These are phyloP conservation scores for Diaporthe vexans DNA, from an alignment of 2,329 filamentous ascomycete species.

Conservation along the genomic window DNA sequence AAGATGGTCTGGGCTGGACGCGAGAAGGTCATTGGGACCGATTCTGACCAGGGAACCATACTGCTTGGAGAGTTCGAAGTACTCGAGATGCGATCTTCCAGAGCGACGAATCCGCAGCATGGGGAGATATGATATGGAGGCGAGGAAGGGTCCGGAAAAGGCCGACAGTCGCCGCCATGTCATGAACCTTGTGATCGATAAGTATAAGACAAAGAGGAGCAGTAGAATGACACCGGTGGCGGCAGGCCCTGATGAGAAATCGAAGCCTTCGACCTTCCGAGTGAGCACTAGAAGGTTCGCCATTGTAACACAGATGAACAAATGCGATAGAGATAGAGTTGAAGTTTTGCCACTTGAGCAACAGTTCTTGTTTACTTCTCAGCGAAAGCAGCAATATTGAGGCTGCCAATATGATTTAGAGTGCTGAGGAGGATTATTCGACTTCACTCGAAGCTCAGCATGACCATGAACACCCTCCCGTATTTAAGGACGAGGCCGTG, in stretches of 20 bases:
- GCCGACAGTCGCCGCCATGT: conserved; percentile 37
- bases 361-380: conserved; percentile 13
- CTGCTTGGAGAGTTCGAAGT: conserved; percentile 30
- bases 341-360: not conserved
- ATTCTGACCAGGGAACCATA: conserved; percentile 38
- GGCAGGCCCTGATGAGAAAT: conserved; percentile 3
- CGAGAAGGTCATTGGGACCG: conserved; percentile 37
- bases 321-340: not conserved
- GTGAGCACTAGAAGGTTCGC: conserved; percentile 27
- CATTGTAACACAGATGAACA: conserved; percentile 4
- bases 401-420: conserved; percentile 11
- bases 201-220: conserved; percentile 12
- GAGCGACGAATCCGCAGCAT: conserved; percentile 35
- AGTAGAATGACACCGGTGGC: not conserved
- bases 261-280: conserved; percentile 1
- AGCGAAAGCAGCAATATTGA: not conserved
- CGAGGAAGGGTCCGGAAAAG: conserved; percentile 28
- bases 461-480: conserved; percentile 28
- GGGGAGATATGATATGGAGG: conserved; percentile 34
- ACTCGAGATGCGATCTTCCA: conserved; percentile 29
- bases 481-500: conserved; percentile 22
- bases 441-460: conserved; percentile 32
- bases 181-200: conserved; percentile 29
- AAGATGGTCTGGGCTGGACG: conserved; percentile 36
- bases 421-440: conserved; percentile 15